phyloP scores from a whole-genome alignment of 2,329 filamentous ascomycete species.

The Penicillium brevicompactum region DNA sequence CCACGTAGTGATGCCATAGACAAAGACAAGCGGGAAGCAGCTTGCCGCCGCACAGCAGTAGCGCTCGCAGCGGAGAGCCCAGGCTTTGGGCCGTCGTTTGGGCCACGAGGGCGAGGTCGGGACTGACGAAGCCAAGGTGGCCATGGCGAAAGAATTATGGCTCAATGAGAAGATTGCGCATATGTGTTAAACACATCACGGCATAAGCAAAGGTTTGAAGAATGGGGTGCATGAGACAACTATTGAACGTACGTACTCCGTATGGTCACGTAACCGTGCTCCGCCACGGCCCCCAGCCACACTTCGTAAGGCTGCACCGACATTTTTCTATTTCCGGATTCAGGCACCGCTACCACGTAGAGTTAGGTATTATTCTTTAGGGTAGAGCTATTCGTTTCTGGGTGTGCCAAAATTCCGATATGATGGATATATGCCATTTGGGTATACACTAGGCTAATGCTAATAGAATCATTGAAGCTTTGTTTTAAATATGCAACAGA shows the following conservation, averaged over 20 bases:
- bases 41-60: slow-evolving; percentile 77
- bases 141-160: slow-evolving; percentile 32
- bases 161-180: slow-evolving; percentile 15
- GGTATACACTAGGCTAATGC: slow-evolving; percentile 7
- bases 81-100: slow-evolving; percentile 45
- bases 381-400: too few species aligned
- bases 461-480: slow-evolving; percentile 1
- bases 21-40: slow-evolving; percentile 86
- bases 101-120: slow-evolving; percentile 44
- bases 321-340: not conserved
- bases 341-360: not conserved
- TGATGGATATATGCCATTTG: not conserved
- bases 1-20: slow-evolving; percentile 91
- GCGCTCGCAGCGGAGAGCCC: slow-evolving; percentile 66
- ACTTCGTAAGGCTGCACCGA: not conserved
- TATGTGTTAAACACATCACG: slow-evolving; percentile 11
- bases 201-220: not conserved
- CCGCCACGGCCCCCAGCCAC: slow-evolving; percentile 9
- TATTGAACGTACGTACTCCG: not conserved
- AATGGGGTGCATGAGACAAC: not conserved
- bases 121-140: slow-evolving; percentile 40
- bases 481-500: not conserved
- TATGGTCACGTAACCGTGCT: slow-evolving; percentile 4
- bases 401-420: not conserved
- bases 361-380: too few species aligned